phyloP scores from a whole-genome alignment of 306 rosid species.

The Casuarina equisetifolia region DNA sequence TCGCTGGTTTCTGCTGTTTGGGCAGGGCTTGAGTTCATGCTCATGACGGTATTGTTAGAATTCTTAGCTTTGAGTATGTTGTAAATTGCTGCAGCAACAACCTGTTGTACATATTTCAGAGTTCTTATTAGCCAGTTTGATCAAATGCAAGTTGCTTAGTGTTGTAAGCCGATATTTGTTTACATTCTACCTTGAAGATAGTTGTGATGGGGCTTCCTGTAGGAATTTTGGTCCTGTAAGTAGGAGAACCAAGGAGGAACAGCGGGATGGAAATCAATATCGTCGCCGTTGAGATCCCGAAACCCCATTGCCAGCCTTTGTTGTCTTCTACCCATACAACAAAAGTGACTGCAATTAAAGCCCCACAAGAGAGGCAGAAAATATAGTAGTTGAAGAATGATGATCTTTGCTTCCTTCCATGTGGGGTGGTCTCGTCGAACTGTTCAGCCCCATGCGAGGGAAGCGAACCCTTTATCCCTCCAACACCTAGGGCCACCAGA shows the following conservation, averaged over 20 bases:
- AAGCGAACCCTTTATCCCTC: conserved; percentile 89
- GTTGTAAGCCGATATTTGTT: too few relatives aligned
- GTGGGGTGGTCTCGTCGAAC: conserved; percentile 63
- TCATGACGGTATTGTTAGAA: conserved; percentile 41
- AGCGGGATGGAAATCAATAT: conserved; percentile 66
- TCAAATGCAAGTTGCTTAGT: background rate
- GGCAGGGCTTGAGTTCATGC: conserved; percentile 31
- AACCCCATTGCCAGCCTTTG: conserved; percentile 99
- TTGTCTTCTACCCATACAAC: conserved; percentile 98
- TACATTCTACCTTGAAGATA: conserved; percentile 58
- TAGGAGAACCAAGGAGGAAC: conserved; percentile 67
- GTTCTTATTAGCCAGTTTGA: background rate
- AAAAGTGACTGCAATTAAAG: conserved; percentile 79
- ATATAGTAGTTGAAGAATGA: conserved; percentile 93
- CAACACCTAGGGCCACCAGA: conserved; percentile 89
- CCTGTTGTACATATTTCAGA: conserved; percentile 43
- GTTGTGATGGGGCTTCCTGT: conserved; percentile 87
- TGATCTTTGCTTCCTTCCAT: conserved; percentile 87
- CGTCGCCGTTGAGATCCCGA: conserved; percentile 70
- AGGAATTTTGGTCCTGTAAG: conserved; percentile 72
- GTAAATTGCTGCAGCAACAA: conserved; percentile 60
- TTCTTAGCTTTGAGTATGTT: conserved; percentile 34
- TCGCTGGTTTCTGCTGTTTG: conserved; percentile 22
- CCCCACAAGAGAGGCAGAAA: conserved; percentile 80
- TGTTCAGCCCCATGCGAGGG: conserved; percentile 92